Evolutionary conservation across 1,284 basidiomycete species (phyloP).

Genomic region (Earliella scabrosa): DNA sequence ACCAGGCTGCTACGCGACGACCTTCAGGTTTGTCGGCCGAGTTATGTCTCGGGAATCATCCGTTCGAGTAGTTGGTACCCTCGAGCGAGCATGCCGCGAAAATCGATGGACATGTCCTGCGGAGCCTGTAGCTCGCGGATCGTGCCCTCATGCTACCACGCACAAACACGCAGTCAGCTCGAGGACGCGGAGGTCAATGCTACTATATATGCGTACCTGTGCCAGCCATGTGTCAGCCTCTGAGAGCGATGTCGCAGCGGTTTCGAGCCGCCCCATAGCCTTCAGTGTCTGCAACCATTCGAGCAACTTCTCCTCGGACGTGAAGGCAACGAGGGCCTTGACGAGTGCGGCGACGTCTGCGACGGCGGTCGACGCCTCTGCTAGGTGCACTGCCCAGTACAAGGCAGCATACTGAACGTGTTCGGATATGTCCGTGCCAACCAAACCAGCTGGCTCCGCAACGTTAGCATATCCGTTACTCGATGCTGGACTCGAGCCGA

Average conservation of each 20-base stretch:
- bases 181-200: background rate
- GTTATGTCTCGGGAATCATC: no score
- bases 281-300: background rate
- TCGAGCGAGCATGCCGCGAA: no score
- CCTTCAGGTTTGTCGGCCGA: no score
- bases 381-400: constrained; percentile 16
- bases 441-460: background rate
- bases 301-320: background rate
- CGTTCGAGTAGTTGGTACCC: no score
- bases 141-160: background rate
- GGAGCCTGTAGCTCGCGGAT: background rate
- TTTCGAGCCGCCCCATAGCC: background rate
- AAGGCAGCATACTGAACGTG: constrained; percentile 20
- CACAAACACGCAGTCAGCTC: no score
- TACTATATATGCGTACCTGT: background rate
- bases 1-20: no score
- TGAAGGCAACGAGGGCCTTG: background rate
- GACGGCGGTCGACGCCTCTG: background rate
- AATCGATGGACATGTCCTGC: no score
- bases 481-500: background rate
- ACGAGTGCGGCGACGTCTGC: background rate
- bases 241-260: background rate
- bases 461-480: background rate
- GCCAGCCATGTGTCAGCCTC: background rate
- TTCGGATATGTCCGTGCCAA: constrained; percentile 1